Base-by-base conservation (phyloP, 2,329 filamentous ascomycete species). In the Xylariaceae sp. region DNA sequence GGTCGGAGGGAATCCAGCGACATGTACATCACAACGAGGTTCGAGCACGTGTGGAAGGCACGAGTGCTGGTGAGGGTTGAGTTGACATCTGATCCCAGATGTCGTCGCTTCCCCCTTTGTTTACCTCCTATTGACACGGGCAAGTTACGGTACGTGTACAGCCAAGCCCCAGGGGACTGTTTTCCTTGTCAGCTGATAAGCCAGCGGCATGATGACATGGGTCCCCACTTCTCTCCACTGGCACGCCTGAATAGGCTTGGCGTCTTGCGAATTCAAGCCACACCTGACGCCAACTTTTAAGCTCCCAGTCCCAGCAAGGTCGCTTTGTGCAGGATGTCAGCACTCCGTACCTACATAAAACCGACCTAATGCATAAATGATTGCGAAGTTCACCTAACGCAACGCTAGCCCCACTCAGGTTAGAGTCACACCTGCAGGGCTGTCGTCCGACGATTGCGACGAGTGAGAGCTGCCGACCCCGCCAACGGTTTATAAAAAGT, bases 401-500 rank as follows among this genome's bases (percentile, higher is more conserved):
- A 9, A 41, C 11, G 11, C 37, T 41, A 41, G 7, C 11, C 4
- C 37, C 5, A 13, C 3, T 8, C 37, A 1, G 37, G 37, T 13
- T 41, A 41, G 37, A 13, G 37, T 13, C 9, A 10, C 9, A 41
- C 11, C 37, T 41, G 37, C 37, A 41, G 37, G 37, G 37, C 37
- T 41, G 11, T 41, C 37, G 37, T 41, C 37, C 37, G 37, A 41
- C 8, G 37, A 10, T 30, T 30, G 23, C 23, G 23, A 30, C 23
- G 23, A 30, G 23, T 13, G 37, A 41, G 37, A 41, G 37, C 8
- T 41, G 37, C 37, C 23, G 37, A 64, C 62, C 62, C 62, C 62
- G 61, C 62, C 51, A 63, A 58, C 63, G 55, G 57, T 44, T 44
- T 45, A 45, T 11, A 61, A 61, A 64, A 45, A 58, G 45, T 64